phyloP scores from a whole-genome alignment of 2,329 filamentous ascomycete genomes.

The Arthrobotrys sinensis region DNA sequence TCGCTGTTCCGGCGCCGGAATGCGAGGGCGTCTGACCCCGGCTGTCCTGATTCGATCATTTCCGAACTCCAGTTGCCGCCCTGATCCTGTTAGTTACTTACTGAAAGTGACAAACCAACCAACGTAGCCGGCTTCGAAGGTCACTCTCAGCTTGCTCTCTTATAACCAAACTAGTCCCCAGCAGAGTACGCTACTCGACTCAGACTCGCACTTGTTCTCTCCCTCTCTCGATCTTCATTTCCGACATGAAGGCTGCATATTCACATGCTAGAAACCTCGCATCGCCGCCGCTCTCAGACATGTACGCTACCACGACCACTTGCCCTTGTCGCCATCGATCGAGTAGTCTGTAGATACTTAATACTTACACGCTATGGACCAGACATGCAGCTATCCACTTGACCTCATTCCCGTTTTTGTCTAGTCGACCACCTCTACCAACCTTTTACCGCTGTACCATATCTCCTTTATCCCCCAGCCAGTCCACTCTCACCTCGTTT shows the following conservation, averaged over 20 bases:
- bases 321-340: neutral
- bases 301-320: conserved; percentile 1
- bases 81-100: conserved; percentile 41
- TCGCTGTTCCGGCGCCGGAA: conserved; percentile 60
- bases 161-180: conserved; percentile 11
- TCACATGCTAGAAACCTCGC: conserved; percentile 39
- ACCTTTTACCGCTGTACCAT: conserved; percentile 1
- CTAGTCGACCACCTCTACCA: conserved; percentile 33
- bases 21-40: conserved; percentile 33
- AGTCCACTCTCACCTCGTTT: neutral
- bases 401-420: conserved; percentile 59
- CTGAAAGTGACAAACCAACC: neutral
- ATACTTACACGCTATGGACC: conserved; percentile 26
- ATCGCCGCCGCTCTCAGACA: conserved; percentile 32
- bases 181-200: conserved; percentile 3
- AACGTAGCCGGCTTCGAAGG: neutral
- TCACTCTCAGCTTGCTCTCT: neutral
- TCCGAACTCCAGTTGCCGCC: conserved; percentile 46
- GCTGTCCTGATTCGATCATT: conserved; percentile 13
- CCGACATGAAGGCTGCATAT: conserved; percentile 27
- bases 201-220: conserved; percentile 3
- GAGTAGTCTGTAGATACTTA: conserved; percentile 24
- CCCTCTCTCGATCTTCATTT: conserved; percentile 29
- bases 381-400: conserved; percentile 54
- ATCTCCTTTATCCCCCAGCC: conserved; percentile 10